Evolutionary conservation across 2,329 filamentous ascomycete species (phyloP).

Genomic region (Ceratocystiopsis minuta): DNA sequence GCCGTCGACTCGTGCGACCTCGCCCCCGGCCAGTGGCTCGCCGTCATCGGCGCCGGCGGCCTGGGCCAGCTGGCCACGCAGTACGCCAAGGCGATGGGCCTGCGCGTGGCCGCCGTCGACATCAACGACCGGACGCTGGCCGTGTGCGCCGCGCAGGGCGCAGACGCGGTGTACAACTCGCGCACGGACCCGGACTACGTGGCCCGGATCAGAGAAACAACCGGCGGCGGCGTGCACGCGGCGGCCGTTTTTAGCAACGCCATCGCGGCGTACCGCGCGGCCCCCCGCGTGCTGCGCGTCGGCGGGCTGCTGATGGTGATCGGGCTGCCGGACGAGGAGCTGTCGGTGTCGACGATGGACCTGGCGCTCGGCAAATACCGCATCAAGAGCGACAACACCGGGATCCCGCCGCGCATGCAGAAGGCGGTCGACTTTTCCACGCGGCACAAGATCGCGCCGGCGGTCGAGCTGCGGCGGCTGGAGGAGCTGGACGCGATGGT

Average conservation of each 20-base stretch:
- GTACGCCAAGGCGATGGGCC: constrained; percentile 12
- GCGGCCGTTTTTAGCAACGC: constrained; percentile 3
- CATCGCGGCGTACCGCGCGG: constrained; percentile 3
- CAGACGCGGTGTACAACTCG: constrained; percentile 8
- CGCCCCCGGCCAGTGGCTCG: constrained; percentile 10
- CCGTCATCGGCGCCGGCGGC: constrained; percentile 12
- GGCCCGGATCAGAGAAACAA: neutral
- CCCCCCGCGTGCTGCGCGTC: neutral
- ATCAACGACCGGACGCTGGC: constrained; percentile 8
- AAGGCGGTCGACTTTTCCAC: constrained; percentile 7
- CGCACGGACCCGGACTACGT: constrained; percentile 6
- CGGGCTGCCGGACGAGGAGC: constrained; percentile 3
- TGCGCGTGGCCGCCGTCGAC: constrained; percentile 12
- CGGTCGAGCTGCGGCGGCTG: neutral
- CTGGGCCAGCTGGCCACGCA: constrained; percentile 12
- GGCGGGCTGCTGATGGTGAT: constrained; percentile 5
- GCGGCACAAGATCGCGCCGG: constrained; percentile 8
- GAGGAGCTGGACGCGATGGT: constrained; percentile 1
- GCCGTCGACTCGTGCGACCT: constrained; percentile 52
- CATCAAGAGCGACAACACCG: constrained; percentile 8
- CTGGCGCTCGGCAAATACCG: constrained; percentile 5
- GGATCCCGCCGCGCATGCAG: constrained; percentile 5
- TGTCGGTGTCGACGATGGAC: constrained; percentile 4
- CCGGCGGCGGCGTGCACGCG: constrained; percentile 3
- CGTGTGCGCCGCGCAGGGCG: constrained; percentile 8